Evolutionary conservation across 2,329 filamentous ascomycete species (phyloP).

Genomic region (Thermothelomyces thermophilus): DNA sequence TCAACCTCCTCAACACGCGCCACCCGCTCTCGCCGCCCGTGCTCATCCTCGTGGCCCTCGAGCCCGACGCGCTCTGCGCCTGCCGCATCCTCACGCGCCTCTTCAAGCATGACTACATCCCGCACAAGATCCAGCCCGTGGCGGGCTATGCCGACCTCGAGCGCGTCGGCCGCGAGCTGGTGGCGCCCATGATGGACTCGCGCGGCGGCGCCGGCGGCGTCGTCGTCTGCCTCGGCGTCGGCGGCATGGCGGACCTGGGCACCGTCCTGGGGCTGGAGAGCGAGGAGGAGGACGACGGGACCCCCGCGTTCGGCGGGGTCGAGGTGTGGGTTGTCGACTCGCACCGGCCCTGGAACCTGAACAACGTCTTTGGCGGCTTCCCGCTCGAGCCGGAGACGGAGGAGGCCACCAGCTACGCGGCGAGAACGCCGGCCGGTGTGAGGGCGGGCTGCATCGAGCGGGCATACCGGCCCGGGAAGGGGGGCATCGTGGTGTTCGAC

Average conservation of each 20-base stretch:
- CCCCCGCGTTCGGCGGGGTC: slow-evolving; percentile 64
- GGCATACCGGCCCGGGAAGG: slow-evolving; percentile 68
- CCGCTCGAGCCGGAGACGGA: slow-evolving; percentile 47
- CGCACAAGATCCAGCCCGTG: slow-evolving; percentile 93
- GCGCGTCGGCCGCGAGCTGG: slow-evolving; percentile 69
- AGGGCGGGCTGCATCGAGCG: slow-evolving; percentile 64
- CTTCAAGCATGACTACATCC: slow-evolving; percentile 96
- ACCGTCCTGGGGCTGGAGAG: slow-evolving; percentile 66
- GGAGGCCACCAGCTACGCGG: slow-evolving; percentile 39
- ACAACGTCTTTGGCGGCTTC: slow-evolving; percentile 82
- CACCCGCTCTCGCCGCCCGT: slow-evolving; percentile 89
- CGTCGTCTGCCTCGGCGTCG: slow-evolving; percentile 87
- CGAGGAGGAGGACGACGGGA: slow-evolving; percentile 53
- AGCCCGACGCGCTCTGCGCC: slow-evolving; percentile 91
- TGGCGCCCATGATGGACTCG: slow-evolving; percentile 78
- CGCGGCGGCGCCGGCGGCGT: slow-evolving; percentile 81
- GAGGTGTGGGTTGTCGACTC: slow-evolving; percentile 94
- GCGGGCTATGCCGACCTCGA: slow-evolving; percentile 86
- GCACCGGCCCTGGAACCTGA: slow-evolving; percentile 87
- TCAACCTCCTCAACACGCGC: slow-evolving; percentile 75
- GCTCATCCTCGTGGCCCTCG: slow-evolving; percentile 84
- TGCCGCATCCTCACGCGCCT: slow-evolving; percentile 88
- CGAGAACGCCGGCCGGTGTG: slow-evolving; percentile 58
- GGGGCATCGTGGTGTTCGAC: slow-evolving; percentile 89
- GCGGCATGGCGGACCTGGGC: slow-evolving; percentile 82